These are phyloP conservation scores for Mesotaenium endlicherianum DNA, from an alignment of 139 green algal species.

Conservation along the genomic window DNA sequence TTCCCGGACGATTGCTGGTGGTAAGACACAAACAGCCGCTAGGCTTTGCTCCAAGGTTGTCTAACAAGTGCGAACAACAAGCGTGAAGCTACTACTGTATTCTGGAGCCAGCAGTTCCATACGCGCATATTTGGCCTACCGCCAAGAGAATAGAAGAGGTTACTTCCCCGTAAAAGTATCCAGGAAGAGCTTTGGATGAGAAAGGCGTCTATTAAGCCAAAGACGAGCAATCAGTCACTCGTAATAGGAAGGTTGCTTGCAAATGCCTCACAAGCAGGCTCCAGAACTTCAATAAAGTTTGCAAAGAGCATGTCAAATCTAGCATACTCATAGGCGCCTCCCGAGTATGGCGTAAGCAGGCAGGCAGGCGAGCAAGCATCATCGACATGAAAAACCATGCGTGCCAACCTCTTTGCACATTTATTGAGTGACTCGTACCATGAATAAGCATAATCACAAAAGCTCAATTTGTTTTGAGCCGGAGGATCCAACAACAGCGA, in stretches of 20 bases:
- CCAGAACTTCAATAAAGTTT: background rate
- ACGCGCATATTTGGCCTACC: background rate
- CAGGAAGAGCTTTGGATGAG: background rate
- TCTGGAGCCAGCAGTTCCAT: background rate
- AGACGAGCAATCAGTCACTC: background rate
- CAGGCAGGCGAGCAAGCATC: too few species aligned
- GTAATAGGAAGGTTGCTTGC: background rate
- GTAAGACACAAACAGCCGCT: too few species aligned
- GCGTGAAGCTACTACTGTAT: too few species aligned
- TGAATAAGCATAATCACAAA: too few species aligned
- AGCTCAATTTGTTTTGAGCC: too few species aligned
- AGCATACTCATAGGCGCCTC: too few species aligned
- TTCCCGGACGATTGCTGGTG: too few species aligned
- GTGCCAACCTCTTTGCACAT: background rate
- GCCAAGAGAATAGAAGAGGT: background rate
- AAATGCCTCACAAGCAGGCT: background rate
- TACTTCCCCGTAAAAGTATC: background rate
- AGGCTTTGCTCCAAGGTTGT: too few species aligned
- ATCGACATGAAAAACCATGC: too few species aligned
- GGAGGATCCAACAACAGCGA: too few species aligned
- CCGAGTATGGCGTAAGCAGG: too few species aligned
- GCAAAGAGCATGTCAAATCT: background rate
- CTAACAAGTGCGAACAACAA: too few species aligned
- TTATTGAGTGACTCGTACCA: background rate
- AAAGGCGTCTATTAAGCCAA: background rate